Evolutionary conservation across 257 asterid genomes (phyloP), one percentile per base, ranked within the genome.

Genomic region (Lithospermum erythrorhizon): DNA sequence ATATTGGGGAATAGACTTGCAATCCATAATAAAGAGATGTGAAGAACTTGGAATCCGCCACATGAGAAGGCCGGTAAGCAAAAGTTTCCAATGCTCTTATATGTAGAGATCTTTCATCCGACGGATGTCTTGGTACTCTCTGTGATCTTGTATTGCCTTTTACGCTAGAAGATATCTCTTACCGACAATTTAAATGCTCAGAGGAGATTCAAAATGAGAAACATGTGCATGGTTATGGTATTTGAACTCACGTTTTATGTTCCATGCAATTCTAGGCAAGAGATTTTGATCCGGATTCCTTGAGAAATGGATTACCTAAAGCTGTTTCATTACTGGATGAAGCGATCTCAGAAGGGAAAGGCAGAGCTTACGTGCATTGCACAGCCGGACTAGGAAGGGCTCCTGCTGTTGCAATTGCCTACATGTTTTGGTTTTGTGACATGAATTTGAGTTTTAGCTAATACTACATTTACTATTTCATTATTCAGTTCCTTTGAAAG

Each of bases 311-410:
- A 67, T 76, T 90, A 56, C 98, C 98, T 0, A 69, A 72, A 70
- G 96, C 95, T 0, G 96, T 85, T 71, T 85, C 95, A 17, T 80
- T 73, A 9, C 58, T 90, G 72, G 95, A 85, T 49, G 65, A 91
- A 83, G 95, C 95, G 6, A 70, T 87, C 63, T 78, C 81, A 24
- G 94, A 90, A 73, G 93, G 87, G n/a, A 83, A 78, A 17, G 95
- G 96, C 72, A 81, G 80, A 77, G 85, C 72, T 0, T 90, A 90
- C 56, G 87, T 90, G 20, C 98, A 90, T 73, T 90, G 96, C 73
- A 83, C 98, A 6, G 98, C 98, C 66, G 98, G 98, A 68, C 67
- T 90, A 78, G 96, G 96, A 55, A 76, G 98, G 79, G 96, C 95
- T 23, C 96, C 98, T 5, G 96, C 96, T 49, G 85, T 83, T 63